Percentiles rank a stretch among this genome's conserved stretches.
These are phyloP conservation scores for Anacardium occidentale DNA, from an alignment of 345 rosid species.

Conservation along the genomic window DNA sequence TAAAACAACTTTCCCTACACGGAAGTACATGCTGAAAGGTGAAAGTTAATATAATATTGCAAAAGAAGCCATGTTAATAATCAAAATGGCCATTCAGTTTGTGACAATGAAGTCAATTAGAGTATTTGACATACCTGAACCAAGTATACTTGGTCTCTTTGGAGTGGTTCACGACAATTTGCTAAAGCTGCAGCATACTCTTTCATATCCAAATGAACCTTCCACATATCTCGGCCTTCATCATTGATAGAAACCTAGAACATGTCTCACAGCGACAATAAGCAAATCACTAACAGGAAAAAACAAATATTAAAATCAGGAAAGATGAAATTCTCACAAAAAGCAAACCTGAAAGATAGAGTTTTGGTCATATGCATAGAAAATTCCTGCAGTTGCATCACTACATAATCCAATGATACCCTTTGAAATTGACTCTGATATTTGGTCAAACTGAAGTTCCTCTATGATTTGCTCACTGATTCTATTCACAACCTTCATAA, in stretches of 20 bases:
- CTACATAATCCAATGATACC: conserved; percentile 95
- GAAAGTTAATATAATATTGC: background rate
- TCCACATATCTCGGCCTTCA: conserved; percentile 99
- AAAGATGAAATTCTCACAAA: conserved; percentile 18
- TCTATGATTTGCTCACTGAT: conserved; percentile 95
- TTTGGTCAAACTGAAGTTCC: conserved; percentile 94
- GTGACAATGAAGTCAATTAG: background rate
- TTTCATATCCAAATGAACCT: conserved; percentile 91
- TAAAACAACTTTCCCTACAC: conserved; percentile 18
- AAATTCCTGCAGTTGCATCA: conserved; percentile 95
- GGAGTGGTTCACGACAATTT: conserved; percentile 83
- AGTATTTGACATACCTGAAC: conserved; percentile 62
- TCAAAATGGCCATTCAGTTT: conserved; percentile 13
- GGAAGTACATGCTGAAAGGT: conserved; percentile 1
- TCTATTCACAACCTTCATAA: conserved; percentile 85
- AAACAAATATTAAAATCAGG: conserved; percentile 19
- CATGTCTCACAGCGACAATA: conserved; percentile 22
- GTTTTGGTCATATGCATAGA: conserved; percentile 95
- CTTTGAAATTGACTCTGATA: conserved; percentile 74
- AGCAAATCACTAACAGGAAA: background rate
- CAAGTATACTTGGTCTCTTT: conserved; percentile 94
- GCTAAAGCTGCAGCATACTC: conserved; percentile 95
- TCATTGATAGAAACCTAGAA: conserved; percentile 88
- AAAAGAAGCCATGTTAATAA: conserved; percentile 12
- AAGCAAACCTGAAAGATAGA: conserved; percentile 84